phyloP scores from a whole-genome alignment of 257 asterid genomes.

The Knoxia roxburghii region DNA sequence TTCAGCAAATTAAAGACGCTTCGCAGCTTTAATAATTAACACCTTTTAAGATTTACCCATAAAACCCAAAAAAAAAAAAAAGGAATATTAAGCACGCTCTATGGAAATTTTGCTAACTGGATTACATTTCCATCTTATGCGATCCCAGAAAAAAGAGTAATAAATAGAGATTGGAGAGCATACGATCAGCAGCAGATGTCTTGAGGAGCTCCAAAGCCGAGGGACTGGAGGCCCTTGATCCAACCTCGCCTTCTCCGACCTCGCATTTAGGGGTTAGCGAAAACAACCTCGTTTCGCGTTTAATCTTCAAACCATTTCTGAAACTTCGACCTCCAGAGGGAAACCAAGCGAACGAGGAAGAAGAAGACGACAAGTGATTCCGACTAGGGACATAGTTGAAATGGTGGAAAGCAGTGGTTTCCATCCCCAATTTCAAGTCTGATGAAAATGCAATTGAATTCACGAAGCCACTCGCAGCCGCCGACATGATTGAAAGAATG shows the following conservation, averaged over 20 bases:
- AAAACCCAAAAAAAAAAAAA: not conserved
- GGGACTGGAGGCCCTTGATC: constrained; percentile 45
- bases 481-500: not conserved
- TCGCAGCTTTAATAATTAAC: no score
- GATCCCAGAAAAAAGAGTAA: not conserved
- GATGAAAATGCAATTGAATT: constrained; percentile 6
- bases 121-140: no score
- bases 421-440: constrained; percentile 8
- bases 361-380: constrained; percentile 21
- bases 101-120: not conserved
- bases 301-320: constrained; percentile 24
- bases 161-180: constrained; percentile 16
- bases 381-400: not conserved
- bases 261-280: constrained; percentile 48
- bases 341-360: constrained; percentile 27
- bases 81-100: not conserved
- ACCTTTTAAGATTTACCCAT: not conserved
- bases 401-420: not conserved
- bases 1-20: no score
- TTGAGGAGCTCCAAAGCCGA: constrained; percentile 78
- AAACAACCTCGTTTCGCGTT: constrained; percentile 21
- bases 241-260: constrained; percentile 21
- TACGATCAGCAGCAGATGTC: constrained; percentile 71
- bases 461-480: constrained; percentile 5
- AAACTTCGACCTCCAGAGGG: constrained; percentile 21